Base-by-base conservation (phyloP, 441 rosid genomes). In the Capsella rubella region DNA sequence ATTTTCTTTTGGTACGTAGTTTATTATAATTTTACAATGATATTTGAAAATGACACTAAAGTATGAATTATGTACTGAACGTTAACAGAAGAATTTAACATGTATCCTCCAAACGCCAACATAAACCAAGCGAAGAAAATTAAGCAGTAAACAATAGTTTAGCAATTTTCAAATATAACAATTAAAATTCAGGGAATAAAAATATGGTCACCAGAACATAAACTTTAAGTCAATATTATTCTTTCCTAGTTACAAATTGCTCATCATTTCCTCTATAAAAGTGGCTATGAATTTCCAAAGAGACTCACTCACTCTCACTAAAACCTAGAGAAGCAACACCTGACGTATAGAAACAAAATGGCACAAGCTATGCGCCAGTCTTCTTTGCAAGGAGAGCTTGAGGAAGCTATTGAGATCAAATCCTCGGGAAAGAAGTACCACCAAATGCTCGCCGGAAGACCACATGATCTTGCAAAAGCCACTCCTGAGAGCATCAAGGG, bases 351-450 rank as follows among this genome's bases (percentile, higher is more conserved):
- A 11, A n/a, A 49, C 21, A 35, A 21, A 12, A 59, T 59, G 74
- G 51, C 28, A 69, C 56, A 46, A 14, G 56, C 65, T 45, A 46
- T 21, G 67, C 10, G 35, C 21, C 58, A 50, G 52, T 37, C 50
- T 59, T 63, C 78, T 49, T 70, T 75, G 8, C 12, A 6, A 32
- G 76, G 82, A 3, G 66, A 82, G 70, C 52, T 81, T 37, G 84
- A 77, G 65, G 45, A 35, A 54, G 54, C 46, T 5, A 28, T 76
- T 16, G 78, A 69, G 69, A 64, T 76, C 50, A 68, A 69, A 47
- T 54, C 69, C 5, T 25, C 83, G 1, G 78, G 78, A 6, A 61
- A 68, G 21, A 52, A 72, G 59, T 72, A 50, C 37, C 18, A 42
- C 54, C 39, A 64, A 21, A 4, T 72, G 32, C 12, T 73, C 53